A percentile compares a stretch with the other conserved stretches of the same genome.
Conservation (phyloP, 1,284 basidiomycete species). For the Gymnopus androsaceus region DNA sequence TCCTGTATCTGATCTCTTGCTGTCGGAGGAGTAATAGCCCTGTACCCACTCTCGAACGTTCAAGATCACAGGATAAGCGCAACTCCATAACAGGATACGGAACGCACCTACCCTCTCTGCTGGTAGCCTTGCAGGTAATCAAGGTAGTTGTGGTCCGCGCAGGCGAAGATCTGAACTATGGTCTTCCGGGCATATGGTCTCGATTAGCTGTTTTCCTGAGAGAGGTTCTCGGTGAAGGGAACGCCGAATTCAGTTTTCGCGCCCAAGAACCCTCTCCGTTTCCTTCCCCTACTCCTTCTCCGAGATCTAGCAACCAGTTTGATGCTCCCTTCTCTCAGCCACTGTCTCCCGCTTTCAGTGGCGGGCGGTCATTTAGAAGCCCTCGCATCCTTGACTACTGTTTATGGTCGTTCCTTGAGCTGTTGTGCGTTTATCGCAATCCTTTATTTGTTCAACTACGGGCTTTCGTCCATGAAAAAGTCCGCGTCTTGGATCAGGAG, state of each 20-base stretch:
- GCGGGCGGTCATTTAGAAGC: conserved; percentile 28
- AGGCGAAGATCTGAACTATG: conserved; percentile 55
- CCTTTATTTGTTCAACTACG: conserved; percentile 70
- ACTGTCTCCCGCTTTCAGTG: conserved; percentile 21
- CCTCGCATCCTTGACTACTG: conserved; percentile 72
- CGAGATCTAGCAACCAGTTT: conserved; percentile 37
- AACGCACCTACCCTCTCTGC: conserved; percentile 47
- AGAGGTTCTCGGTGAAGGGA: conserved; percentile 55
- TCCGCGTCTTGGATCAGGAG: conserved; percentile 51
- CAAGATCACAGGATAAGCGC: conserved; percentile 16
- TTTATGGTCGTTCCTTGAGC: conserved; percentile 73
- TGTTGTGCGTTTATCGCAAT: conserved; percentile 61
- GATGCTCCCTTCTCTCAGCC: conserved; percentile 30
- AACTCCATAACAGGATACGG: conserved; percentile 26
- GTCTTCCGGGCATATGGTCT: conserved; percentile 61
- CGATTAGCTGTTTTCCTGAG: conserved; percentile 54
- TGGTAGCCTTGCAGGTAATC: conserved; percentile 66
- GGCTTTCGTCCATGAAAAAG: conserved; percentile 62
- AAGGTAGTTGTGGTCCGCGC: conserved; percentile 71
- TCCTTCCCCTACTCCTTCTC: conserved; percentile 48
- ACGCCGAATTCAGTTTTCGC: conserved; percentile 53
- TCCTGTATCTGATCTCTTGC: conserved; percentile 58
- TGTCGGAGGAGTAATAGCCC: conserved; percentile 34
- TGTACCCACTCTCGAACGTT: conserved; percentile 13
- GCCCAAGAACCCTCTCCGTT: conserved; percentile 41